Base-by-base conservation (phyloP, 83 land plant species). In the Picea abies region DNA sequence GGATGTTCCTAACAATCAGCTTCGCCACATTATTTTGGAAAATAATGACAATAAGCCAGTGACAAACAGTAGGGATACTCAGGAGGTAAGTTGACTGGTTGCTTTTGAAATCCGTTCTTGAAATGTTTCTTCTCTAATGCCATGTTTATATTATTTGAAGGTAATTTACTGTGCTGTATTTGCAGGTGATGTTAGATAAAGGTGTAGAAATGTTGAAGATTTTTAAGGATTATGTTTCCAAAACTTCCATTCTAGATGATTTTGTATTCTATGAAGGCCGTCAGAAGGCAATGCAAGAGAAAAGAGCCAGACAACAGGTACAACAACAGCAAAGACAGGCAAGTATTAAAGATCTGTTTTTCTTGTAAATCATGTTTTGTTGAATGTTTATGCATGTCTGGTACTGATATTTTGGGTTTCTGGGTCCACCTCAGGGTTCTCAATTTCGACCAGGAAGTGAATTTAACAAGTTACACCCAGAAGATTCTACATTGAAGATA, bases 1-100 rank as follows among this genome's bases (percentile, higher is more conserved):
- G 81, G 98, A 96, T 88, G 88, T 96, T 23, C 98, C 98, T 5
- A 94, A 96, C 84, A 88, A 85, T 83, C 89, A 84, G 62, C 92
- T 96, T 29, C 91, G 95, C 2, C 97, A 94, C 80, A 91, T 96
- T 4, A 91, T 93, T 29, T 88, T 96, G 29, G 93, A 89, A 71
- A 94, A 96, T 70, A 96, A 96, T 89, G 98, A 96, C 44, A 94
- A 94, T 63, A 96, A 96, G 86, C 98, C 98, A 79, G 98, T 96
- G 76, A 96, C 98, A 64, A 95, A 94, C 84, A 96, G 98, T 83
- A 84, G 98, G 80, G 98, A 96, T 76, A 91, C 98, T 62, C 98
- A 96, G 80, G 98, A 96, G 95, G 98, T 94, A 83, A 62, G 72
- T n/a, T 81, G n/a, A 39, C 70, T 79, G 26, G 4, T 85, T 63